phyloP scores from a whole-genome alignment of 2,329 filamentous ascomycete genomes.

The Fusarium virguliforme region DNA sequence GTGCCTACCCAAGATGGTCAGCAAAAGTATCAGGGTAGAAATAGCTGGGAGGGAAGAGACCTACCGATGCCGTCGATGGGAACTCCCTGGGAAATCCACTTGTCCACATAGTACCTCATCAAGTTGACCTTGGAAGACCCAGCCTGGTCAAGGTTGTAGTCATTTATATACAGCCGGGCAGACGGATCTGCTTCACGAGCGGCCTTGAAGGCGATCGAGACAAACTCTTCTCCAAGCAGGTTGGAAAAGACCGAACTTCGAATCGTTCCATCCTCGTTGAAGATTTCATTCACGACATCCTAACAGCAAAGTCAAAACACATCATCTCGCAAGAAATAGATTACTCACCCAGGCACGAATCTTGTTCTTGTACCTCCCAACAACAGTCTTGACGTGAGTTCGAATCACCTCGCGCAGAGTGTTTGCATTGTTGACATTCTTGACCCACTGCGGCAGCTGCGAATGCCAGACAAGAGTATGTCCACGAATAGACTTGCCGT shows the following conservation, averaged over 20 bases:
- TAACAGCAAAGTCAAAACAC: background rate
- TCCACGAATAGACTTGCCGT: slow-evolving; percentile 73
- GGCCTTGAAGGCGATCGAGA: slow-evolving; percentile 79
- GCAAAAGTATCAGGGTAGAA: too few species aligned
- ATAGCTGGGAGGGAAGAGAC: too few species aligned
- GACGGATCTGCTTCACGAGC: slow-evolving; percentile 77
- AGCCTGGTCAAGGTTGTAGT: slow-evolving; percentile 77
- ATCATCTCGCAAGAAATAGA: too few species aligned
- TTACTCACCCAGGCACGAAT: slow-evolving; percentile 68
- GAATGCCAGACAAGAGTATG: slow-evolving; percentile 79
- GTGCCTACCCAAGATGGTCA: too few species aligned
- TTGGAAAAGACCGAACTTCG: slow-evolving; percentile 76
- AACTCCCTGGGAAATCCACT: slow-evolving; percentile 73
- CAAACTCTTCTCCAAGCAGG: slow-evolving; percentile 79
- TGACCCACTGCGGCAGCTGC: slow-evolving; percentile 74
- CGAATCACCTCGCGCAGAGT: slow-evolving; percentile 71
- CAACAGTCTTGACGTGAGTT: slow-evolving; percentile 72
- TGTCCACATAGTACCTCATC: slow-evolving; percentile 73
- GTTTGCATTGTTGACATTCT: slow-evolving; percentile 65
- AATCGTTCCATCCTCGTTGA: slow-evolving; percentile 68
- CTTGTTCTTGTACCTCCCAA: slow-evolving; percentile 75
- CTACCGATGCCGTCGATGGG: slow-evolving; percentile 58
- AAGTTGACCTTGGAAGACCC: slow-evolving; percentile 73
- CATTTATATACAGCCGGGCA: slow-evolving; percentile 84
- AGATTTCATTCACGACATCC: slow-evolving; percentile 78